These are phyloP conservation scores for Oxyria digyna DNA, from an alignment of 148 eudicot species.

Conservation along the genomic window DNA sequence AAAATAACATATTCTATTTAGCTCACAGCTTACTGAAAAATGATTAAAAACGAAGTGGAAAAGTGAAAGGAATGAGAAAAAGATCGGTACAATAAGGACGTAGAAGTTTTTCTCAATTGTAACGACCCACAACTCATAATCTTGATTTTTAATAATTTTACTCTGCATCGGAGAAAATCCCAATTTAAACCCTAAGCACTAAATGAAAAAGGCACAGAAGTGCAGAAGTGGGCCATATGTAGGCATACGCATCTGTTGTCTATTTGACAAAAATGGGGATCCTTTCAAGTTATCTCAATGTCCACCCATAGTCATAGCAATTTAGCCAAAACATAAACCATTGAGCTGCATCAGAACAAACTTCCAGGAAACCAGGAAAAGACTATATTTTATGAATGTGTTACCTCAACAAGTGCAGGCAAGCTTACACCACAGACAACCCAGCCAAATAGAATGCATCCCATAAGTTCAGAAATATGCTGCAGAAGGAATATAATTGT, in stretches of 20 bases:
- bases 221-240: background rate
- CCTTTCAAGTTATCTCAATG: background rate
- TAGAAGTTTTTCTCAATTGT: background rate
- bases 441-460: slow-evolving; percentile 73
- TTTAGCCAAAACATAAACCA: background rate
- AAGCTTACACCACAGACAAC: slow-evolving; percentile 78
- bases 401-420: slow-evolving; percentile 80
- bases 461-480: slow-evolving; percentile 87
- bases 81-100: background rate
- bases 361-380: background rate
- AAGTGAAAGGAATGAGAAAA: background rate
- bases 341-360: background rate
- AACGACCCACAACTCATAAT: background rate
- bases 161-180: background rate
- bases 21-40: no score
- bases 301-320: background rate
- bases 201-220: background rate
- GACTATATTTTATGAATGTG: background rate
- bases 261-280: background rate
- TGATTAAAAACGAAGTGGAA: background rate
- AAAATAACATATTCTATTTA: background rate
- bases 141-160: background rate
- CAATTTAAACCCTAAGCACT: background rate
- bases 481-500: slow-evolving; percentile 19
- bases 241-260: background rate